A percentile compares a stretch with the other conserved stretches of the same genome.
Conservation (phyloP, 768 basidiomycete genomes). For the Termitomyces eurrhizus region DNA sequence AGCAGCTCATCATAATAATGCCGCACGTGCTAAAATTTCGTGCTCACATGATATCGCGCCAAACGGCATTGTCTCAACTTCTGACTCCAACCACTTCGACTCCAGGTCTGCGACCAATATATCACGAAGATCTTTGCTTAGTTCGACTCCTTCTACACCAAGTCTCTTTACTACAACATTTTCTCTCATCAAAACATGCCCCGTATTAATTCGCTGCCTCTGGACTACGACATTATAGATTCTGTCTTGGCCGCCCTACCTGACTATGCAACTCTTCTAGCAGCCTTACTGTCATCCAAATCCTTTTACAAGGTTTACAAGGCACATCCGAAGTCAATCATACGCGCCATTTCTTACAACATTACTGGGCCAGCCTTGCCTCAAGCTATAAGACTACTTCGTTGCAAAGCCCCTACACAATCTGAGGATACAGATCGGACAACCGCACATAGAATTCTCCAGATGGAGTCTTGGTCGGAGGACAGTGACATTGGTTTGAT, state of each 20-base stretch:
- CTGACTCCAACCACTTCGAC: neutral
- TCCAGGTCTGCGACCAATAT: neutral
- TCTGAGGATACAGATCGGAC: neutral
- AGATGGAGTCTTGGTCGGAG: constrained; percentile 9
- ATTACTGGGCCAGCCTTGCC: constrained; percentile 27
- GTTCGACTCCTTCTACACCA: neutral
- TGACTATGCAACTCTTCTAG: constrained; percentile 24
- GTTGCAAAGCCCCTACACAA: constrained; percentile 10
- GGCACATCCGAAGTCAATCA: constrained; percentile 25
- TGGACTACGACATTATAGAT: constrained; percentile 29
- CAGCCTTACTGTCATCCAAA: constrained; percentile 25
- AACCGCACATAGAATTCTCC: neutral
- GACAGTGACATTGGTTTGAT: constrained; percentile 16
- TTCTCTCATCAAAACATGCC: constrained; percentile 6
- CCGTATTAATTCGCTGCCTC: constrained; percentile 15
- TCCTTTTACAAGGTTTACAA: constrained; percentile 26
- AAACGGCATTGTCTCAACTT: neutral
- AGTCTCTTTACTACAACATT: neutral
- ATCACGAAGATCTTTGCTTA: neutral
- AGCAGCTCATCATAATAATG: neutral
- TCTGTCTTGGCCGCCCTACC: constrained; percentile 23
- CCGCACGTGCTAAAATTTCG: constrained; percentile 2
- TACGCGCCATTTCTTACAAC: constrained; percentile 25
- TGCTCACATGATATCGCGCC: constrained; percentile 9
- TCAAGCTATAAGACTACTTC: constrained; percentile 24